Evolutionary conservation across 139 green algal species (phyloP).

Genomic region (Chlorella ohadii): DNA sequence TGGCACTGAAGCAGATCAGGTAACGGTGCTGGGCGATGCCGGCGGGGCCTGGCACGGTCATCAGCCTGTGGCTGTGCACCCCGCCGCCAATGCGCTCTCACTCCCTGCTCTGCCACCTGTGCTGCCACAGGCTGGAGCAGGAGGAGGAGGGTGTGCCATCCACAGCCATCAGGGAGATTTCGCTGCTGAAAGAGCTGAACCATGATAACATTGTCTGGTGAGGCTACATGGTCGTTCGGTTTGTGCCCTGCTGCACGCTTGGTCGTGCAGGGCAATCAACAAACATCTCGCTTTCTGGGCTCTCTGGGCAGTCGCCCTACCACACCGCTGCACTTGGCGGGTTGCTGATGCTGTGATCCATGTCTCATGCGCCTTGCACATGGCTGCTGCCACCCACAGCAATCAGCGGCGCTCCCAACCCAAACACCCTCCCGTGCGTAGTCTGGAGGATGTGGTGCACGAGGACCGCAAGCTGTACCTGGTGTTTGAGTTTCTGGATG

Average conservation of each 20-base stretch:
- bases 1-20: slow-evolving; percentile 97
- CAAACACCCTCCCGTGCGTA: background rate
- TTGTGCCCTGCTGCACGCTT: background rate
- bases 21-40: background rate
- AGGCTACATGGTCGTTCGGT: background rate
- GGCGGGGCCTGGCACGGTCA: slow-evolving; percentile 42
- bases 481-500: slow-evolving; percentile 98
- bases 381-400: too few relatives aligned
- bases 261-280: too few relatives aligned
- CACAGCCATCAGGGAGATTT: slow-evolving; percentile 86
- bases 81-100: too few relatives aligned
- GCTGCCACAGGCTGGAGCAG: slow-evolving; percentile 55
- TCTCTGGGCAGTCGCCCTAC: too few relatives aligned
- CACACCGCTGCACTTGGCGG: too few relatives aligned
- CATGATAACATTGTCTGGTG: slow-evolving; percentile 84
- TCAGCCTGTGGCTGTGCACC: background rate
- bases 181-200: slow-evolving; percentile 88
- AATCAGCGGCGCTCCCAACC: too few relatives aligned
- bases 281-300: too few relatives aligned
- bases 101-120: background rate
- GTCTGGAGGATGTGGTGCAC: slow-evolving; percentile 88
- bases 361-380: too few relatives aligned
- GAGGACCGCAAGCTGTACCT: slow-evolving; percentile 89
- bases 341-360: too few relatives aligned
- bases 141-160: slow-evolving; percentile 89